These are phyloP conservation scores for Eleusine indica DNA, from an alignment of 176 grass and related monocot species.

Conservation along the genomic window DNA sequence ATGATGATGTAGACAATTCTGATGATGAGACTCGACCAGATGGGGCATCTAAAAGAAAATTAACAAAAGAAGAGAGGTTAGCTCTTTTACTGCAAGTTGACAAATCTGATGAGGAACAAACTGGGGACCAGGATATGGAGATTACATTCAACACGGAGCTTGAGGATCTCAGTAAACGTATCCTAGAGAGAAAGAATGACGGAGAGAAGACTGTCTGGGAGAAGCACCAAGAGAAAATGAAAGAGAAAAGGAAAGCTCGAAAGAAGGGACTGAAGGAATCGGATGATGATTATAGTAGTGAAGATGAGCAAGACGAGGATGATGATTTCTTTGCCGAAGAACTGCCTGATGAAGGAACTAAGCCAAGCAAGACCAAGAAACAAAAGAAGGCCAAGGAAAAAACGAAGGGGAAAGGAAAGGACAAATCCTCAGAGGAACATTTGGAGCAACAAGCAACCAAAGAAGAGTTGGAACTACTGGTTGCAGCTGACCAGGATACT, in stretches of 20 bases:
- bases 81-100: conserved; percentile 57
- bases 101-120: conserved; percentile 61
- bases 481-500: conserved; percentile 65
- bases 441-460: conserved; percentile 67
- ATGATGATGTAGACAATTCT: conserved; percentile 50
- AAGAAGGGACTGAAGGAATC: conserved; percentile 54
- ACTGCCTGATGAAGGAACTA: conserved; percentile 58
- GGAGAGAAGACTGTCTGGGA: conserved; percentile 84
- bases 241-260: conserved; percentile 73
- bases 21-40: conserved; percentile 23
- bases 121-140: conserved; percentile 72
- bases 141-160: conserved; percentile 86
- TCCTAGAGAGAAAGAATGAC: conserved; percentile 65
- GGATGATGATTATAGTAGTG: conserved; percentile 45
- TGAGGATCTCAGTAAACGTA: conserved; percentile 76
- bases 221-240: conserved; percentile 77
- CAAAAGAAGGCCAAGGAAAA: conserved; percentile 55
- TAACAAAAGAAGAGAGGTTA: conserved; percentile 61
- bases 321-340: conserved; percentile 68
- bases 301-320: conserved; percentile 47
- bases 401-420: conserved; percentile 46
- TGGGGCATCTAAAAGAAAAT: conserved; percentile 49
- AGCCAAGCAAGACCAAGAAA: conserved; percentile 51
- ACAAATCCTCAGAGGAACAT: conserved; percentile 40
- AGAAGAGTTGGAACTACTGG: conserved; percentile 84